A percentile compares a stretch with the other conserved stretches of the same genome.
phyloP scores from a whole-genome alignment of 352 stramenopile species.

The Pythium brachiatum region DNA sequence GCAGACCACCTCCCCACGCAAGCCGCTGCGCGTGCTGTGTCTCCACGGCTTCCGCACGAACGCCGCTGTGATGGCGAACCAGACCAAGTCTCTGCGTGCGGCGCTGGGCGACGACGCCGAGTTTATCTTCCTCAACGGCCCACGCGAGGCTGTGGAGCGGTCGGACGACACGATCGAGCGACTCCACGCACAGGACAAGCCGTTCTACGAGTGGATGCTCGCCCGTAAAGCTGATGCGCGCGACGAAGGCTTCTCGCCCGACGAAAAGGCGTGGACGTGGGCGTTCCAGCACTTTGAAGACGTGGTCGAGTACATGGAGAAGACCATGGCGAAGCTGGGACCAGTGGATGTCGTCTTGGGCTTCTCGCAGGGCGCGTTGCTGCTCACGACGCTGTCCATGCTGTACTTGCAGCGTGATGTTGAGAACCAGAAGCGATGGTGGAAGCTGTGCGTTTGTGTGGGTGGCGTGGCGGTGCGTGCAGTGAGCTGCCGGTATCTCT shows the following conservation, averaged over 20 bases:
- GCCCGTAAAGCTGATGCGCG: slow-evolving; percentile 23
- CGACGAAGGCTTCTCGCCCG: slow-evolving; percentile 19
- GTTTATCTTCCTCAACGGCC: slow-evolving; percentile 58
- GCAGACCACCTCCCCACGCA: neutral
- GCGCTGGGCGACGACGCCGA: slow-evolving; percentile 43
- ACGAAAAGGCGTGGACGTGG: slow-evolving; percentile 44
- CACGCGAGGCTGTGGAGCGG: slow-evolving; percentile 38
- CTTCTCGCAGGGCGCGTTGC: slow-evolving; percentile 66
- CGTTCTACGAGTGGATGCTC: slow-evolving; percentile 52
- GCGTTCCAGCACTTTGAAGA: slow-evolving; percentile 44
- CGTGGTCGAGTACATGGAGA: slow-evolving; percentile 44
- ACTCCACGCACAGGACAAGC: slow-evolving; percentile 38
- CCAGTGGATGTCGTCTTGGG: slow-evolving; percentile 61
- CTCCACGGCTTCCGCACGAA: slow-evolving; percentile 70
- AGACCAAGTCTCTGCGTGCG: slow-evolving; percentile 41
- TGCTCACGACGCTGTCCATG: slow-evolving; percentile 47
- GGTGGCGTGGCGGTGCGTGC: slow-evolving; percentile 32
- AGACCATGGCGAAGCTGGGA: slow-evolving; percentile 38
- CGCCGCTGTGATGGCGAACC: slow-evolving; percentile 44
- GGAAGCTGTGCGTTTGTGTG: slow-evolving; percentile 53
- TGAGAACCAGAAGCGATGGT: slow-evolving; percentile 31
- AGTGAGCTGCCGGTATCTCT: slow-evolving; percentile 28
- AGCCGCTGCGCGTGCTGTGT: slow-evolving; percentile 52
- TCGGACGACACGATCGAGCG: slow-evolving; percentile 49
- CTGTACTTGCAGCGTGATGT: slow-evolving; percentile 27